phyloP scores from a whole-genome alignment of 2,329 filamentous ascomycete species.

The Alternaria metachromatica region DNA sequence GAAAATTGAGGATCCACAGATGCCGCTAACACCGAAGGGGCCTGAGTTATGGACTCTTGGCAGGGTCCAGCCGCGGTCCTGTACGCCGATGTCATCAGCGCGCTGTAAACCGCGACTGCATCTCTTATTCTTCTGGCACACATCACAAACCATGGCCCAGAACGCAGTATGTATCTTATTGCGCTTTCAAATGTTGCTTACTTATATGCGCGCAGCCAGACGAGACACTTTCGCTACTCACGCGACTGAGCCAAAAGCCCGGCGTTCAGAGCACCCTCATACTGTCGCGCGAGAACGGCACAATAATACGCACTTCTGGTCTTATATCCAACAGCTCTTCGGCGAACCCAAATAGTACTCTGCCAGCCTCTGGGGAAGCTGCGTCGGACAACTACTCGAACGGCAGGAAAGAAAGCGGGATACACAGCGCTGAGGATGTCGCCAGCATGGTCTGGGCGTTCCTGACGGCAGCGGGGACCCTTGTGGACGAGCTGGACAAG shows the following conservation, averaged over 20 bases:
- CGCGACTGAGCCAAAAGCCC: conserved; percentile 75
- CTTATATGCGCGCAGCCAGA: conserved; percentile 47
- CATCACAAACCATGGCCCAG: conserved; percentile 33
- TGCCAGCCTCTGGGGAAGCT: conserved; percentile 44
- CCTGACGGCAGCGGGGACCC: conserved; percentile 69
- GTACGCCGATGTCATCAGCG: conserved; percentile 24
- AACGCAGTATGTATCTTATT: conserved; percentile 28
- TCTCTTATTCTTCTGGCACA: not conserved
- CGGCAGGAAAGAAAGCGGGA: conserved; percentile 51
- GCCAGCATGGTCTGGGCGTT: conserved; percentile 79
- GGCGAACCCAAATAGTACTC: conserved; percentile 51
- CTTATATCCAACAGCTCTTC: conserved; percentile 67
- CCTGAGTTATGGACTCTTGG: conserved; percentile 17
- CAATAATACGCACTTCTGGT: conserved; percentile 77
- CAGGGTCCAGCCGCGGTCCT: conserved; percentile 24
- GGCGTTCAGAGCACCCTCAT: conserved; percentile 81
- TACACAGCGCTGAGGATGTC: conserved; percentile 72
- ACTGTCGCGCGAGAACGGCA: conserved; percentile 73
- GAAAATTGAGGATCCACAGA: conserved; percentile 35
- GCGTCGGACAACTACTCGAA: conserved; percentile 41
- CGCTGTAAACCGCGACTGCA: conserved; percentile 12
- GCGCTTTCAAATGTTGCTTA: not conserved
- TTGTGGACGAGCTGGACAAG: conserved; percentile 75
- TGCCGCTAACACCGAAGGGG: conserved; percentile 13
- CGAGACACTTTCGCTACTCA: conserved; percentile 69